Base-by-base conservation (phyloP, 768 basidiomycete species). In the Candolleomyces eurysporus region DNA sequence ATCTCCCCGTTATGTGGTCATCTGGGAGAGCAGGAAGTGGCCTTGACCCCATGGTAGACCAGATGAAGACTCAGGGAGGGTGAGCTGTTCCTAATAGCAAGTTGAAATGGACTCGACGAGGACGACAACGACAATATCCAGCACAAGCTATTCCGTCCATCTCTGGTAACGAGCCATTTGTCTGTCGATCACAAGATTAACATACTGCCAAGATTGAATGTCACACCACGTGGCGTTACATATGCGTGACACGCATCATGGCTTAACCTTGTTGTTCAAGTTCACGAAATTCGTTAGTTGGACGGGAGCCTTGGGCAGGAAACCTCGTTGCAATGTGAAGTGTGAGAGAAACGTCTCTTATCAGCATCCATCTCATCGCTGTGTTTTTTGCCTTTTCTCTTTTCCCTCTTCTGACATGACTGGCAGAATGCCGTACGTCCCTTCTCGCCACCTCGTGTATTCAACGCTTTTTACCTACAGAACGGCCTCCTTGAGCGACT, bases 381-480 rank as follows among this genome's bases (percentile, higher is more conserved):
- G 5, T 16, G 17, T 4, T 43, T 43, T 31, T 31, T 32, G 30
- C 17, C 57, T 45, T 48, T 39, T 48, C 48, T 30, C 31, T 10
- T 39, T 21, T 17, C 51, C 46, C 40, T 54, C 45, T 13, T 56
- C 46, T 49, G 54, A 61, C 56, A 56, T 56, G 53, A 55, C 22
- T 56, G 60, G 10, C 45, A 48, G 40, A 32, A 54, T 60, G 59
- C 59, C 51, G 59, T 60, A 42, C 46, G 39, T 59, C n/a, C 48
- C 26, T 36, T 11, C 49, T 42, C 48, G 60, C 60, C 53, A 61
- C 60, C 60, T 61, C 60, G 60, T 61, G 60, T 42, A 16, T 10
- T 61, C 53, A 56, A 55, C 60, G 46, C 43, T 56, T 36, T 39
- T 56, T 36, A 39, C 36, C 36, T 39, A 56, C 32, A 11, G 45